Conservation (phyloP, 1,284 basidiomycete species). For the Boletus sp. region DNA sequence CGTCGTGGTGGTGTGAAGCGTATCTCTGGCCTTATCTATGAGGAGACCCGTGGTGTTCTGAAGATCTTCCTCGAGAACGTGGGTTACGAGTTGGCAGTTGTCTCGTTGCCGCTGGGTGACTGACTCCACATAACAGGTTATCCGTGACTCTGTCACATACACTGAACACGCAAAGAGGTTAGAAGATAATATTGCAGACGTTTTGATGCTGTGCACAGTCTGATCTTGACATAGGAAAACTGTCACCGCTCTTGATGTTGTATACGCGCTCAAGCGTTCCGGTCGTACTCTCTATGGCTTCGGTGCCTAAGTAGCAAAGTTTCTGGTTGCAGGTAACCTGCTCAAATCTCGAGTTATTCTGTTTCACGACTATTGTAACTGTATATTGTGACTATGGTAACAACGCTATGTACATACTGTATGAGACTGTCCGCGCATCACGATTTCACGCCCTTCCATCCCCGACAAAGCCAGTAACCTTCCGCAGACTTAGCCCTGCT, state of each 20-base stretch:
- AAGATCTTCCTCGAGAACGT: conserved; percentile 46
- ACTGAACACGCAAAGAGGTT: conserved; percentile 82
- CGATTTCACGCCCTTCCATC: conserved; percentile 39
- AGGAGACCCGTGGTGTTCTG: conserved; percentile 71
- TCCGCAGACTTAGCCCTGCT: conserved; percentile 71
- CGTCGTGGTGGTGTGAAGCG: conserved; percentile 75
- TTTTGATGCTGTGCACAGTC: background rate
- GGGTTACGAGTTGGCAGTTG: conserved; percentile 8
- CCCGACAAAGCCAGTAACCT: conserved; percentile 70
- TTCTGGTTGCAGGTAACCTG: background rate
- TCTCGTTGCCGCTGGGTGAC: background rate
- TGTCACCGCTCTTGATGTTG: conserved; percentile 77
- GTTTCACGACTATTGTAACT: conserved; percentile 16
- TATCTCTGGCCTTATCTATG: conserved; percentile 69
- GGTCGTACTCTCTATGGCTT: conserved; percentile 81
- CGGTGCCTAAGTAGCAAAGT: conserved; percentile 48
- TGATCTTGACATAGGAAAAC: conserved; percentile 56
- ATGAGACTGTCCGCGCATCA: background rate
- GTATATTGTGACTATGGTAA: conserved; percentile 14
- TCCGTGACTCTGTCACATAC: conserved; percentile 84
- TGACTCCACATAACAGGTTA: conserved; percentile 70
- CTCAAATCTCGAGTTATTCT: background rate
- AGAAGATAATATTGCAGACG: conserved; percentile 1
- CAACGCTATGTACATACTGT: conserved; percentile 6
- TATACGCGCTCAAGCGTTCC: conserved; percentile 82